Conservation (phyloP, 208 protist species). For the Acanthamoeba lenticulata region DNA sequence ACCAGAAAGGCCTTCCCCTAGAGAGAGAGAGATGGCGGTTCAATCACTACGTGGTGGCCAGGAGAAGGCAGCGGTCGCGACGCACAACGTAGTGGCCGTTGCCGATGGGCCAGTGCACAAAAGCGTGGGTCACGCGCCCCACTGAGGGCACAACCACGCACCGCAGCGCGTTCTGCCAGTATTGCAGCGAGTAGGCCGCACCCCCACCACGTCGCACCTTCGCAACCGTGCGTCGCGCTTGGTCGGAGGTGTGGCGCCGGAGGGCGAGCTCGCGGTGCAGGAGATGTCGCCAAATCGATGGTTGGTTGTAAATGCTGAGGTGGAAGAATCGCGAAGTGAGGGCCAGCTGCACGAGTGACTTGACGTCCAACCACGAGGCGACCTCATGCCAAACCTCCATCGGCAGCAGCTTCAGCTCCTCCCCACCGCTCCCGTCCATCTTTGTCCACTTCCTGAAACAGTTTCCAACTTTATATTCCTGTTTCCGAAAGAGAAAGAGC, state of each 20-base stretch:
- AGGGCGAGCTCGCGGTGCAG: background rate
- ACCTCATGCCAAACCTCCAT: background rate
- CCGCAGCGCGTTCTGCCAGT: constrained; percentile 5
- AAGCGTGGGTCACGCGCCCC: background rate
- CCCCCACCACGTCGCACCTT: background rate
- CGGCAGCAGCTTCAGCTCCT: background rate
- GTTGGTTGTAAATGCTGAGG: background rate
- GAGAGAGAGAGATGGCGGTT: background rate
- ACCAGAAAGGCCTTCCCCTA: background rate
- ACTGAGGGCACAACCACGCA: background rate
- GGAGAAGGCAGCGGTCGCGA: background rate
- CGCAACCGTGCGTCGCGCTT: background rate
- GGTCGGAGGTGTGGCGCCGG: background rate
- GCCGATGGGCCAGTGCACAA: constrained; percentile 1
- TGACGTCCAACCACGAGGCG: background rate
- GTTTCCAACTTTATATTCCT: background rate
- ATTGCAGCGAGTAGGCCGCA: background rate
- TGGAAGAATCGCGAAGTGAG: background rate
- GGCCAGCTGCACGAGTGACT: background rate
- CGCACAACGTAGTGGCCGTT: background rate
- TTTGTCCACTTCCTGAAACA: background rate
- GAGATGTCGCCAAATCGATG: background rate
- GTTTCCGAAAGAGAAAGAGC: background rate
- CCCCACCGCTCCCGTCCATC: background rate
- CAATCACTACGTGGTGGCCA: background rate